Evolutionary conservation across 768 basidiomycete genomes (phyloP), one percentile per base, ranked within the genome.

Genomic region (Tylopilus sp.): DNA sequence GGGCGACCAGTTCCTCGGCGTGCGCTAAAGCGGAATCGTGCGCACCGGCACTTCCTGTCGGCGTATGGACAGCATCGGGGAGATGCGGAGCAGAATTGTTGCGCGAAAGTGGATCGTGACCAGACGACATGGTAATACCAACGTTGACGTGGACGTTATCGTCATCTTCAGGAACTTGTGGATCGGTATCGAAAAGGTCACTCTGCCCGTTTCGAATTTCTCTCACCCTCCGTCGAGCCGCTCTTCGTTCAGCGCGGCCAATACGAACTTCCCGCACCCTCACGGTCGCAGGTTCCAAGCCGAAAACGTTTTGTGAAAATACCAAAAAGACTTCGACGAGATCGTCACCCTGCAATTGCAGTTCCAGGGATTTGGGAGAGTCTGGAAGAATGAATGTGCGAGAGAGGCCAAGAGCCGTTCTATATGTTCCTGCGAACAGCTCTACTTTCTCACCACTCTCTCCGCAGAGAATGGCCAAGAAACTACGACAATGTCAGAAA

Each of bases 381-480:
- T 95, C 92, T 0, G 92, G 92, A 33, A 95, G 75, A 57, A 95
- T 94, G 67, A 95, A 95, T 1, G 92, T 95, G 40, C 92, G 81
- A n/a, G 92, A 94, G 30, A 95, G 78, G 1, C 88, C 88, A 14
- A 95, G 81, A 6, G 92, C 91, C n/a, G 89, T 90, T 49, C 87
- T 79, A 59, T 90, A 89, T 12, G 92, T 92, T 25, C 93, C 92
- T 36, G 93, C 92, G 69, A 95, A 96, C 12, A 96, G 75, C 63
- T 96, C 92, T 43, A 96, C 92, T 63, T 94, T 92, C 74, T 95
- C 92, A 16, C 91, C 93, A 58, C 84, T 87, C 30, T 95, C 93
- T 19, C 92, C 92, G 58, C 93, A 95, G 0, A 96, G 79, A 62
- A 95, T 94, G 10, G 93, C 92, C 22, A 96, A 79, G 74, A 95